phyloP scores from a whole-genome alignment of 1,284 basidiomycete genomes.

The Cryptococcus sp. region DNA sequence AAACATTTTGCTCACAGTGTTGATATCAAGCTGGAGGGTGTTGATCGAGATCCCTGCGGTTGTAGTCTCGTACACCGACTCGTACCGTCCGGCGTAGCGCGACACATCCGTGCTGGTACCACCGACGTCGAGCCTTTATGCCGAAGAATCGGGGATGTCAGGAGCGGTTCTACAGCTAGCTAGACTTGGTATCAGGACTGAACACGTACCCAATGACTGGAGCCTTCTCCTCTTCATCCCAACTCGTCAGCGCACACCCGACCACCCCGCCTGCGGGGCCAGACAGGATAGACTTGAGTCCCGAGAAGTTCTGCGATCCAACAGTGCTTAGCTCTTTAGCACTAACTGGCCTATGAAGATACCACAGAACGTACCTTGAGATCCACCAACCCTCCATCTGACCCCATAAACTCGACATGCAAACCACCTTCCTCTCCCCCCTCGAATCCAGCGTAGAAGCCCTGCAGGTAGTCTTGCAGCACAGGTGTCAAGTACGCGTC shows the following conservation, averaged over 20 bases:
- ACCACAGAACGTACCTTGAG: constrained; percentile 49
- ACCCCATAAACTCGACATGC: constrained; percentile 69
- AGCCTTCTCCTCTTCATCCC: constrained; percentile 25
- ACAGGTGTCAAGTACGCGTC: constrained; percentile 97
- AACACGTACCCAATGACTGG: constrained; percentile 39
- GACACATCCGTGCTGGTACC: constrained; percentile 90
- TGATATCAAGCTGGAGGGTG: constrained; percentile 81
- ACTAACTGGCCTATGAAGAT: too few relatives aligned
- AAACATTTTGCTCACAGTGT: constrained; percentile 57
- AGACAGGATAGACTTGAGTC: constrained; percentile 74
- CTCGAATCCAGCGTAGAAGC: constrained; percentile 87
- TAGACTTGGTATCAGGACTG: too few relatives aligned
- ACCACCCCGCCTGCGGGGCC: constrained; percentile 45
- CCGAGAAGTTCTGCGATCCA: constrained; percentile 66
- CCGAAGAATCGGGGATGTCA: background rate
- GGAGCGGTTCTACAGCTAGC: background rate
- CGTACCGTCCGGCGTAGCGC: constrained; percentile 77
- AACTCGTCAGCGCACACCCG: constrained; percentile 35
- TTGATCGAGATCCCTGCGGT: constrained; percentile 87
- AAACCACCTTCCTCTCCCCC: constrained; percentile 40
- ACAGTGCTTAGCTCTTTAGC: background rate
- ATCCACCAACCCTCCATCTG: constrained; percentile 82
- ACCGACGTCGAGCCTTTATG: constrained; percentile 60
- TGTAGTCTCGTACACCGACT: constrained; percentile 84
- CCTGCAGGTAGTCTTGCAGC: constrained; percentile 78